These are phyloP conservation scores for Lactifluus hygrophoroides DNA, from an alignment of 768 basidiomycete genomes.

Conservation along the genomic window DNA sequence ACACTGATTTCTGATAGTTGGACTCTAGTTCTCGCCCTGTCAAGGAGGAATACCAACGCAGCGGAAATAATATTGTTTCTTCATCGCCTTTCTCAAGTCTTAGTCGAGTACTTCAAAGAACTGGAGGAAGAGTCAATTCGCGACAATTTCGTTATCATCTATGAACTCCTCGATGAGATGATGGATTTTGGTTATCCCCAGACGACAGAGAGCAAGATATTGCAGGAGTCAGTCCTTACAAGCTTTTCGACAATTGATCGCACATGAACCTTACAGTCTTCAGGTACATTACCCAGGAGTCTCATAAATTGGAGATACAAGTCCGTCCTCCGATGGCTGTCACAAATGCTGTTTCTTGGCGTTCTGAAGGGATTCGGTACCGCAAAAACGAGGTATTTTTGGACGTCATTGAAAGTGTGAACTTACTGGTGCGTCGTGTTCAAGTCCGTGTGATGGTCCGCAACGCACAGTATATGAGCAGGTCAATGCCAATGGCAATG, in stretches of 20 bases:
- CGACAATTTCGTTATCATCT: conserved; percentile 99
- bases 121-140: conserved; percentile 98
- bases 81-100: conserved; percentile 84
- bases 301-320: conserved; percentile 83
- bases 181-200: conserved; percentile 99
- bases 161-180: conserved; percentile 98
- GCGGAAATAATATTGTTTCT: conserved; percentile 95
- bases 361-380: conserved; percentile 94
- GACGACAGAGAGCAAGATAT: conserved; percentile 97
- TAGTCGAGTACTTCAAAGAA: conserved; percentile 99
- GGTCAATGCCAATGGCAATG: conserved; percentile 96
- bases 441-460: background rate
- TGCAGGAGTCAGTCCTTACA: conserved; percentile 63
- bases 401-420: conserved; percentile 97
- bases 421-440: conserved; percentile 62
- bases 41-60: conserved; percentile 92
- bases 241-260: background rate
- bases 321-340: conserved; percentile 93
- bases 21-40: conserved; percentile 77
- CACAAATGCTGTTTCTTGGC: conserved; percentile 97
- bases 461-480: conserved; percentile 25
- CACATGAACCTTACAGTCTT: background rate
- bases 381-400: conserved; percentile 99
- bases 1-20: background rate
- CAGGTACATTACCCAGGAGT: conserved; percentile 97